Conservation (phyloP, 179 eudicot genomes). For the Camellia oleifera region DNA sequence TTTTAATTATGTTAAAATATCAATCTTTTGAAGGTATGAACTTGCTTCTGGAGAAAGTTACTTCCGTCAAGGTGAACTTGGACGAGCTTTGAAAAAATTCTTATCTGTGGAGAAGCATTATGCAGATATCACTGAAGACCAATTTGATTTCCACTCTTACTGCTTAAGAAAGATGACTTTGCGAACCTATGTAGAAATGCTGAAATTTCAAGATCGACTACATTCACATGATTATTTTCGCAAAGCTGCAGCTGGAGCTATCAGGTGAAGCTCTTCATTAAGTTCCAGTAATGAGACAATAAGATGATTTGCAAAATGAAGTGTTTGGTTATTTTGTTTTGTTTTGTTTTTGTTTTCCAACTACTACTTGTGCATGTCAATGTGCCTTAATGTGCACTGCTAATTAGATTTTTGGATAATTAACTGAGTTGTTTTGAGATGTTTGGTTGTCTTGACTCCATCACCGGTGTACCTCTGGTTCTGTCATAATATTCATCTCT, state of each 20-base stretch:
- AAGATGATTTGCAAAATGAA: background rate
- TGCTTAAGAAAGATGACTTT: slow-evolving; percentile 98
- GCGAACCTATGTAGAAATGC: slow-evolving; percentile 90
- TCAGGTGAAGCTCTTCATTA: slow-evolving; percentile 54
- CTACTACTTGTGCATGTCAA: background rate
- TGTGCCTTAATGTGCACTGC: background rate
- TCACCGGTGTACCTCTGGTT: background rate
- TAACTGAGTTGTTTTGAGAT: background rate
- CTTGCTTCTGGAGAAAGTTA: slow-evolving; percentile 99
- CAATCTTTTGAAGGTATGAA: slow-evolving; percentile 70
- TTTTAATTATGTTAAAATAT: slow-evolving; percentile 14
- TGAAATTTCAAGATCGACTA: slow-evolving; percentile 91
- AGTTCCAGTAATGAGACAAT: background rate
- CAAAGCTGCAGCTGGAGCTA: slow-evolving; percentile 94
- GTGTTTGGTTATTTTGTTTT: too few species aligned
- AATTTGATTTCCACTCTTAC: slow-evolving; percentile 97
- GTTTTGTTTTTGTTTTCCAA: background rate
- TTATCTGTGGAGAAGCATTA: slow-evolving; percentile 99
- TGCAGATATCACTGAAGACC: slow-evolving; percentile 96
- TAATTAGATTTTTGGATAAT: background rate
- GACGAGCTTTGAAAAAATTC: slow-evolving; percentile 88
- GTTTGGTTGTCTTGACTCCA: background rate
- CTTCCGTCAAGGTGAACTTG: slow-evolving; percentile 95
- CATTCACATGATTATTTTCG: slow-evolving; percentile 92
- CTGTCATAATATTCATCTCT: background rate